These are phyloP conservation scores for Tetracladium marchalianum DNA, from an alignment of 495 filamentous ascomycete genomes.

Conservation along the genomic window DNA sequence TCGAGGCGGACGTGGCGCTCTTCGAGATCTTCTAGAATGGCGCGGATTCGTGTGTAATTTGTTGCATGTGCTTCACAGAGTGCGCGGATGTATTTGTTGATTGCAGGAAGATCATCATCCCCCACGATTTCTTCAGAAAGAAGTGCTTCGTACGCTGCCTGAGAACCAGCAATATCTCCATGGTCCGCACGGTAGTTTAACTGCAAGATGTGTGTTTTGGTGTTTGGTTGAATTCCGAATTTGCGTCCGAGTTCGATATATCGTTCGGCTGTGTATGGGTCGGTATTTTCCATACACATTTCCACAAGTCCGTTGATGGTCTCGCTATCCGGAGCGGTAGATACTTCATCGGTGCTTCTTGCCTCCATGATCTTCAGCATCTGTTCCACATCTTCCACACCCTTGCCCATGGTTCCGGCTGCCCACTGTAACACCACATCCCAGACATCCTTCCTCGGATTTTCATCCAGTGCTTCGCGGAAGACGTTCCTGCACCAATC, in stretches of 20 bases:
- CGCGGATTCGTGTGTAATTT: conserved; percentile 55
- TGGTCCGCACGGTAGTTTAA: conserved; percentile 64
- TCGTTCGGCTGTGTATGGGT: conserved; percentile 63
- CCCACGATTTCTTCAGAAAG: conserved; percentile 39
- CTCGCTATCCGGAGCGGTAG: conserved; percentile 47
- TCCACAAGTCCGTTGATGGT: conserved; percentile 70
- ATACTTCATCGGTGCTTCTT: conserved; percentile 28
- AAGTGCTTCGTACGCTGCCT: conserved; percentile 50
- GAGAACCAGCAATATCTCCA: conserved; percentile 56
- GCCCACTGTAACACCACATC: conserved; percentile 70
- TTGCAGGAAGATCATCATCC: conserved; percentile 47
- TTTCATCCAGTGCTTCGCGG: conserved; percentile 40
- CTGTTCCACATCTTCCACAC: conserved; percentile 56
- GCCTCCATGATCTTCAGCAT: conserved; percentile 55
- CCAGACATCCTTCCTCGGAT: conserved; percentile 43
- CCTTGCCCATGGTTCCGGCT: conserved; percentile 53
- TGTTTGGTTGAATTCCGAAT: conserved; percentile 52
- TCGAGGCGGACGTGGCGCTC: conserved; percentile 59
- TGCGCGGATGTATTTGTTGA: conserved; percentile 69
- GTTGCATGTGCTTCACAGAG: conserved; percentile 48
- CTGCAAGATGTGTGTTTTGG: conserved; percentile 59
- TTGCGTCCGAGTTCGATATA: conserved; percentile 54
- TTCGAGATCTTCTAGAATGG: conserved; percentile 65
- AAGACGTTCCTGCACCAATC: conserved; percentile 58
- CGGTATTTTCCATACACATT: conserved; percentile 56